Base-by-base conservation (phyloP, 805 yeast species). In the Trichomonascus vanleenenianus region DNA sequence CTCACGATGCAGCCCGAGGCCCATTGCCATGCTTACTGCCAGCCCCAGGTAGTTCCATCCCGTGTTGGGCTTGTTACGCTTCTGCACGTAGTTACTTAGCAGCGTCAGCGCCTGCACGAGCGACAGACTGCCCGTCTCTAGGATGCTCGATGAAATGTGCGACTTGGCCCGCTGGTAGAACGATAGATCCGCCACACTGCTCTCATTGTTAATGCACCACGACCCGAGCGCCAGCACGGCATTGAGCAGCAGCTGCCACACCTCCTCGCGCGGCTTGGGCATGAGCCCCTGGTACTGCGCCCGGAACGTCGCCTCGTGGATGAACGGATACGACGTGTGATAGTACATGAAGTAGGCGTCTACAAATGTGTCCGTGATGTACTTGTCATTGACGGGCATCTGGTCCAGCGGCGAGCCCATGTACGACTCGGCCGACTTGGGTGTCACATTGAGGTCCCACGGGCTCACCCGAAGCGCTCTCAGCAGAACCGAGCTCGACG, bases 41-140 rank as follows among this genome's bases (percentile, higher is more conserved):
- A 78, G 63, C 10, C 87, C 86, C 31, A 79, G 63, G 51, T 75
- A 78, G 53, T 77, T 77, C 83, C 85, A 81, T 19, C 82, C 81
- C 0, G 85, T 73, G 59, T 80, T 80, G 45, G 83, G 81, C 52
- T 77, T 78, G 53, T 79, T 76, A 42, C 83, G 68, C 61, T 78
- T 78, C 56, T 78, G 84, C 9, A 77, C 74, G 60, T 80, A 82
- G 51, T 75, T 75, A 47, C 82, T 73, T 43, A 82, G 58, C 31
- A 81, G 56, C 3, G 77, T 68, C 31, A 78, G 63, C 1, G 81
- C 73, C 40, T 73, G 73, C 8, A 79, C 65, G 27, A 79, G 58
- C n/a, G 74, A 70, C 8, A 78, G 60, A 47, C 78, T 76, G 10
- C 85, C 84, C 46, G 75, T 66, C 58, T 79, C 85, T 54, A 81